These are phyloP conservation scores for Prunus salicina DNA, from an alignment of 306 rosid species.

Conservation along the genomic window DNA sequence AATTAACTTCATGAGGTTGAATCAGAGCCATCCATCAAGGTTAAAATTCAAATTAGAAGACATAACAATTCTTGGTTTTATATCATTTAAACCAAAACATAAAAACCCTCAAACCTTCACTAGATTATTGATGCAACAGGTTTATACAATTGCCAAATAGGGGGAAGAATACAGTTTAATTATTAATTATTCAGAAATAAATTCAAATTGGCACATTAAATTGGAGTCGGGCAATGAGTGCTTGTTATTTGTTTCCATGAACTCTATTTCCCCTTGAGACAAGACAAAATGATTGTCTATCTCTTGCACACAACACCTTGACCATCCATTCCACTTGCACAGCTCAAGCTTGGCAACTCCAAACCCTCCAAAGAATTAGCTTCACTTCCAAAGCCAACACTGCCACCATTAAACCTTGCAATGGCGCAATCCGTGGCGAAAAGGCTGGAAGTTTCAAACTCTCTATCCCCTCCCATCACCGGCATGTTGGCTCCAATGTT, in stretches of 20 bases:
- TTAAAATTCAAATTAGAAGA: too few relatives aligned
- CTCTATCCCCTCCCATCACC: slow-evolving; percentile 49
- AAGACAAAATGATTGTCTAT: slow-evolving; percentile 6
- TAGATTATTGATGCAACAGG: too few relatives aligned
- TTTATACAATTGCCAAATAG: background rate
- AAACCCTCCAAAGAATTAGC: slow-evolving; percentile 10
- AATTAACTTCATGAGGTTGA: too few relatives aligned
- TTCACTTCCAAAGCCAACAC: background rate
- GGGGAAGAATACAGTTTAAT: background rate
- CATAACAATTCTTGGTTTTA: too few relatives aligned
- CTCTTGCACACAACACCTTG: slow-evolving; percentile 53
- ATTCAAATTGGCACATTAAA: background rate
- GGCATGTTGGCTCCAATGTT: slow-evolving; percentile 52
- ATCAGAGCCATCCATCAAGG: too few relatives aligned
- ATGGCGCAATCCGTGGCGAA: slow-evolving; percentile 53
- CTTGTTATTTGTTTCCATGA: background rate
- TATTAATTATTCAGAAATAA: background rate
- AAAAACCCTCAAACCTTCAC: too few relatives aligned
- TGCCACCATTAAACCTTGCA: slow-evolving; percentile 28
- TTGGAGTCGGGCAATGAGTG: background rate
- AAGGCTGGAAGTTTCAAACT: slow-evolving; percentile 41
- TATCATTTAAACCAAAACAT: too few relatives aligned
- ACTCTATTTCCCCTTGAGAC: background rate
- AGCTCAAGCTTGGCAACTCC: slow-evolving; percentile 36
- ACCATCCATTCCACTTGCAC: slow-evolving; percentile 40